These are phyloP conservation scores for Diaporthe sp. DNA, from an alignment of 2,329 filamentous ascomycete species.

Conservation along the genomic window DNA sequence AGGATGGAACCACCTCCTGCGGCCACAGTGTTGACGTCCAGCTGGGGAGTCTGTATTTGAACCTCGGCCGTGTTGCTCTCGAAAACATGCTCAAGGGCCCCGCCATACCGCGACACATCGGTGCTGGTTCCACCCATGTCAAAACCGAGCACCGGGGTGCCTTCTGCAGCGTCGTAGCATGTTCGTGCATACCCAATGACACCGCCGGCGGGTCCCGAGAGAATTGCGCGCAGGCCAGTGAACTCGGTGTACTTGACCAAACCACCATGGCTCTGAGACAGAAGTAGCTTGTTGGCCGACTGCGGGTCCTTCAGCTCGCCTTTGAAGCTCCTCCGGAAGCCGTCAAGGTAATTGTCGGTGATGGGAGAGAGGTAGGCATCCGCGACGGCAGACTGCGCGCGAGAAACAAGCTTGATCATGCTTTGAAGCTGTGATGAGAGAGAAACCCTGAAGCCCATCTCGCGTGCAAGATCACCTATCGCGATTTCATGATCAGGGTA, in stretches of 20 bases:
- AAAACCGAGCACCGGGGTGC: slow-evolving; percentile 47
- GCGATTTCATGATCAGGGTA: slow-evolving; percentile 77
- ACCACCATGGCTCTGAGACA: slow-evolving; percentile 69
- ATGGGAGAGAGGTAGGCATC: slow-evolving; percentile 82
- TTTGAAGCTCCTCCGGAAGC: slow-evolving; percentile 75
- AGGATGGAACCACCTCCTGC: slow-evolving; percentile 84
- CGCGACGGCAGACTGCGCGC: slow-evolving; percentile 79
- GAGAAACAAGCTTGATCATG: slow-evolving; percentile 82
- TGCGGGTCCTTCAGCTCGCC: slow-evolving; percentile 69
- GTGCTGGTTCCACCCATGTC: slow-evolving; percentile 42
- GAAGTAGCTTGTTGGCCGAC: slow-evolving; percentile 77
- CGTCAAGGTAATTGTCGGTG: slow-evolving; percentile 78
- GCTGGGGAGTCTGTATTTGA: slow-evolving; percentile 86
- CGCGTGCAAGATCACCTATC: slow-evolving; percentile 72
- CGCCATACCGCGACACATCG: slow-evolving; percentile 63
- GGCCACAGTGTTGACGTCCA: slow-evolving; percentile 92
- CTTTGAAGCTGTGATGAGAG: slow-evolving; percentile 74
- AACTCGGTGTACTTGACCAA: slow-evolving; percentile 44
- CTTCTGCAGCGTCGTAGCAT: slow-evolving; percentile 76
- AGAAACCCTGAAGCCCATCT: slow-evolving; percentile 77
- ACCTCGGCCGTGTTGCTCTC: slow-evolving; percentile 76
- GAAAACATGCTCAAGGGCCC: slow-evolving; percentile 39
- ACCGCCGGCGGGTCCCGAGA: slow-evolving; percentile 76
- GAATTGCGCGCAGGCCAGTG: slow-evolving; percentile 65
- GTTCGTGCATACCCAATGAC: slow-evolving; percentile 82